Evolutionary conservation across 2,329 filamentous ascomycete genomes (phyloP).

Genomic region (Aspergillus amoenus): DNA sequence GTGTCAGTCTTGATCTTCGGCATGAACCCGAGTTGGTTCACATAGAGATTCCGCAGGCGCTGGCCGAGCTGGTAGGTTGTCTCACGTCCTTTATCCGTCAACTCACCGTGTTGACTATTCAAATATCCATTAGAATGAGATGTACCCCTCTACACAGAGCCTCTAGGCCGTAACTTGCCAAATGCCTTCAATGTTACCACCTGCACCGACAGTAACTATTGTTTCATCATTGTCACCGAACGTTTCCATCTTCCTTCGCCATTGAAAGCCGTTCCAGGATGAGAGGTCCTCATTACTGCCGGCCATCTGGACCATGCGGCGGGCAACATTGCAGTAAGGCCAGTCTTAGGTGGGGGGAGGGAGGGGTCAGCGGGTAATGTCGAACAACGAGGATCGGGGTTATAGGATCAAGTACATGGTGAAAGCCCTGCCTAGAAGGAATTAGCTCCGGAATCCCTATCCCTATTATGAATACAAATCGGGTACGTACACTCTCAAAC

Average conservation of each 20-base stretch:
- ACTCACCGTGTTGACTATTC: slow-evolving; percentile 56
- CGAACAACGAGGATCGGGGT: not conserved
- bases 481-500: slow-evolving; percentile 67
- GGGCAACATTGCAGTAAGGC: slow-evolving; percentile 84
- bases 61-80: slow-evolving; percentile 69
- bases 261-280: slow-evolving; percentile 60
- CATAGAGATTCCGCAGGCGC: slow-evolving; percentile 69
- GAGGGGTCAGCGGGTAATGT: slow-evolving; percentile 1
- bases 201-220: slow-evolving; percentile 65
- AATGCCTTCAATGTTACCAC: slow-evolving; percentile 71
- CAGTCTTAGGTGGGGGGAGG: slow-evolving; percentile 55
- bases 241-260: slow-evolving; percentile 75
- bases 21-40: slow-evolving; percentile 72
- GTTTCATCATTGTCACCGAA: slow-evolving; percentile 73
- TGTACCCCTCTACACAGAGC: not conserved
- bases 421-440: slow-evolving; percentile 47
- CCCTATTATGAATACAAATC: not conserved
- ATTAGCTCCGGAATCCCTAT: slow-evolving; percentile 19
- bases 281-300: slow-evolving; percentile 53
- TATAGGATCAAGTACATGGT: slow-evolving; percentile 40
- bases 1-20: slow-evolving; percentile 56
- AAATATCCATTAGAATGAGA: slow-evolving; percentile 14
- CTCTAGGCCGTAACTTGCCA: slow-evolving; percentile 60
- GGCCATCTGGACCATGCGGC: slow-evolving; percentile 65
- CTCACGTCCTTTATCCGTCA: slow-evolving; percentile 72